Evolutionary conservation across 164 flowering plant species (phyloP).

Genomic region (Berberis thunbergii): DNA sequence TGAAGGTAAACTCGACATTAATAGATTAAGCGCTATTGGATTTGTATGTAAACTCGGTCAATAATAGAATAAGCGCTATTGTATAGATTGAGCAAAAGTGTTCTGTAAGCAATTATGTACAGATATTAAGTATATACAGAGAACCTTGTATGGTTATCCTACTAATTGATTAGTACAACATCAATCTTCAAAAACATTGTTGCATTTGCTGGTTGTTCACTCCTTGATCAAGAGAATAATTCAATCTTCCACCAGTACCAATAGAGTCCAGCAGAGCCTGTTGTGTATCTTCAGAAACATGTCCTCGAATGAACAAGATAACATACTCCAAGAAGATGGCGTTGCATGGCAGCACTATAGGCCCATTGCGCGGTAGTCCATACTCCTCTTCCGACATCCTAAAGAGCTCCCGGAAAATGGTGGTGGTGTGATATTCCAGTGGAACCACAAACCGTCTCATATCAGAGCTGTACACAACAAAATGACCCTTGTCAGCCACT

Average conservation of each 20-base stretch:
- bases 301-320: not conserved
- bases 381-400: conserved; percentile 17
- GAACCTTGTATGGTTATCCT: too few relatives aligned
- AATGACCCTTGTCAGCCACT: conserved; percentile 6
- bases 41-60: too few relatives aligned
- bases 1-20: too few relatives aligned
- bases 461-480: conserved; percentile 8
- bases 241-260: not conserved
- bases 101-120: too few relatives aligned
- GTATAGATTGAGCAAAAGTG: too few relatives aligned
- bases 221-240: conserved; percentile 1
- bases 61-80: too few relatives aligned
- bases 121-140: too few relatives aligned
- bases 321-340: conserved; percentile 9
- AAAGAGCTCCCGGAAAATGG: conserved; percentile 11
- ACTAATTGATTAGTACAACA: too few relatives aligned
- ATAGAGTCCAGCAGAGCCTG: not conserved
- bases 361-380: conserved; percentile 16
- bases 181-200: conserved; percentile 7
- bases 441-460: conserved; percentile 14
- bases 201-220: not conserved
- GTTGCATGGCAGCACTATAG: conserved; percentile 9
- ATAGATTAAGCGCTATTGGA: too few relatives aligned
- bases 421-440: conserved; percentile 6
- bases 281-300: not conserved